These are phyloP conservation scores for Celoporthe dispersa DNA, from an alignment of 2,329 filamentous ascomycete species.

Conservation along the genomic window DNA sequence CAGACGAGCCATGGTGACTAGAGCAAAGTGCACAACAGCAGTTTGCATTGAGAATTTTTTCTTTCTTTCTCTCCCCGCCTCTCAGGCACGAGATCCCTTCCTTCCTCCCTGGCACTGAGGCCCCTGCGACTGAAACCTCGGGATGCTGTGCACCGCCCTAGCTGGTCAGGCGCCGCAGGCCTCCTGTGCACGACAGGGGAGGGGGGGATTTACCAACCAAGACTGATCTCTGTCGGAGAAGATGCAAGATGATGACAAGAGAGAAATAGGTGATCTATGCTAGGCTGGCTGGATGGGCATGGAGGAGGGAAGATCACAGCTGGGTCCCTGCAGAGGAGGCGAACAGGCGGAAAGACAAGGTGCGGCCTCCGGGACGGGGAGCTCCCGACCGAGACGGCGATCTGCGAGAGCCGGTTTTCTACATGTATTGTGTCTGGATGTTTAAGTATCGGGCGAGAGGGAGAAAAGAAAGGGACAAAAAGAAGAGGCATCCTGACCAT, in stretches of 20 bases:
- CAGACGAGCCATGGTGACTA: background rate
- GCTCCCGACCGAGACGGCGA: background rate
- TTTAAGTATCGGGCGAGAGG: no score
- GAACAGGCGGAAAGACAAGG: background rate
- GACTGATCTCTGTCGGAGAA: background rate
- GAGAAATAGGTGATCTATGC: background rate
- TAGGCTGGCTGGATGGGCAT: no score
- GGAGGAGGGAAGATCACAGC: background rate
- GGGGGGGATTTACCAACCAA: background rate
- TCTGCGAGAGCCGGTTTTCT: background rate
- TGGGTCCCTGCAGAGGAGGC: background rate
- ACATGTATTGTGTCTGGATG: no score
- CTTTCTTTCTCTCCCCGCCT: no score
- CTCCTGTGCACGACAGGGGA: conserved; percentile 4
- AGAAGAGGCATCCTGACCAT: background rate
- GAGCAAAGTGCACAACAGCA: background rate
- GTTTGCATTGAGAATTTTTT: background rate
- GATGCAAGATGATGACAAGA: background rate
- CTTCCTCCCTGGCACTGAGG: background rate
- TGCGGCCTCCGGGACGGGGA: background rate
- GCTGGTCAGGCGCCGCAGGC: background rate
- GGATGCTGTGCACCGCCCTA: background rate
- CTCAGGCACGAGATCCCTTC: background rate
- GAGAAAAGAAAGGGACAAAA: background rate
- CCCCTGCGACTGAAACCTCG: background rate